Evolutionary conservation across 2,329 filamentous ascomycete species (phyloP).

Genomic region (Fusarium scirpi): DNA sequence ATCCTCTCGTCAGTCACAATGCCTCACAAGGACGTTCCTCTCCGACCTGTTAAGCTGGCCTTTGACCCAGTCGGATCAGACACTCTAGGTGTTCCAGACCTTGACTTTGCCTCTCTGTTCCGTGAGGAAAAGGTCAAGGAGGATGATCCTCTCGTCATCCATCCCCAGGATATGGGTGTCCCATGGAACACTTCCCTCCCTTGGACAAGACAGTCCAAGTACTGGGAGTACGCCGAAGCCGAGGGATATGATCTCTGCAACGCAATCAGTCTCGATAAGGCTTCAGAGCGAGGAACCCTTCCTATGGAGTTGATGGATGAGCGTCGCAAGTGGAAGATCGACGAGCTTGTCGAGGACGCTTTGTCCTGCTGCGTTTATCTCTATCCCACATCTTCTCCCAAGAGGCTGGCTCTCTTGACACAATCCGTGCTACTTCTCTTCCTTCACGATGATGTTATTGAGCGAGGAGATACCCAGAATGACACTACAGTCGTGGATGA

Average conservation of each 20-base stretch:
- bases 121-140: neutral
- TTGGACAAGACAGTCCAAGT: constrained; percentile 25
- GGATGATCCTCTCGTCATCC: constrained; percentile 7
- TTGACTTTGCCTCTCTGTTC: constrained; percentile 22
- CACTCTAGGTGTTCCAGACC: neutral
- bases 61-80: constrained; percentile 15
- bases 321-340: constrained; percentile 21
- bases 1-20: neutral
- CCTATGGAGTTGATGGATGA: constrained; percentile 24
- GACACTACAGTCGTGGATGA: constrained; percentile 25
- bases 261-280: constrained; percentile 19
- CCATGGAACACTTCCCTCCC: constrained; percentile 24
- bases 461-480: constrained; percentile 21
- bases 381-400: constrained; percentile 19
- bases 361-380: constrained; percentile 21
- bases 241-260: constrained; percentile 9
- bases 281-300: constrained; percentile 7
- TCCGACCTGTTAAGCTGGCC: constrained; percentile 10
- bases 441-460: constrained; percentile 29
- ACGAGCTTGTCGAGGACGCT: constrained; percentile 27
- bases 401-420: constrained; percentile 14
- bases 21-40: constrained; percentile 22
- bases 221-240: constrained; percentile 7
- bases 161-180: constrained; percentile 2
- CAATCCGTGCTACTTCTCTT: constrained; percentile 20